Evolutionary conservation across 2,329 filamentous ascomycete species (phyloP), one percentile per base, ranked within the genome.

Genomic region (Trichophyton verrucosum): DNA sequence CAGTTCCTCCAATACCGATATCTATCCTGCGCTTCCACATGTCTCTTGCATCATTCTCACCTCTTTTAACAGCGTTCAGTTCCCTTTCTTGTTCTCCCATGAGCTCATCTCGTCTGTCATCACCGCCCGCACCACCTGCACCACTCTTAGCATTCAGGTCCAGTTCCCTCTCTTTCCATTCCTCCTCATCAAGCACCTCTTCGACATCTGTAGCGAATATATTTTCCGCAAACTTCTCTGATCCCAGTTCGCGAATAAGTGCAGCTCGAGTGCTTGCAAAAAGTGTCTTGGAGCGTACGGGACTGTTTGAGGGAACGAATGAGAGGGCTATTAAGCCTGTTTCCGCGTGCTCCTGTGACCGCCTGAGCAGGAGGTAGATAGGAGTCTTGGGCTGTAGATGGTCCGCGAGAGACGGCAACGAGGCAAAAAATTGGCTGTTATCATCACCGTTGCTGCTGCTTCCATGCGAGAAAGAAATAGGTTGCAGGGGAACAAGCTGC

Each of bases 251-350:
- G 3, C 83, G 74, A 15, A 80, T 76, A 13, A 86, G 74, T 1
- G 82, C 84, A 36, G 83, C 72, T 2, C 83, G 79, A 42, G 84
- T 86, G n/a, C 79, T 80, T 15, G 84, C 84, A 71, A 86, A 86
- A 38, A 86, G 78, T 70, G 82, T 86, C 73, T 86, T 86, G 63
- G 83, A 78, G 40, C 84, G 80, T 42, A 86, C 84, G 0, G 82
- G 81, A 3, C 84, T 83, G 53, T 82, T 75, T 62, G 82, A 82
- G 6, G 84, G 84, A 24, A 86, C 81, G 67, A 84, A 86, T 42
- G 84, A 85, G 33, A 86, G 71, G 1, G 82, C 82, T 44, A 81
- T 73, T 38, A 78, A 69, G 40, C 67, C 78, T 76, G 61, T 71
- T 66, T 47, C 70, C 58, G 49, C 62, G 61, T 40, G 62, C 33